Evolutionary conservation across 371 early-diverging fungal species (phyloP), one percentile per base, ranked within the genome.

Genomic region (Ordospora colligata): DNA sequence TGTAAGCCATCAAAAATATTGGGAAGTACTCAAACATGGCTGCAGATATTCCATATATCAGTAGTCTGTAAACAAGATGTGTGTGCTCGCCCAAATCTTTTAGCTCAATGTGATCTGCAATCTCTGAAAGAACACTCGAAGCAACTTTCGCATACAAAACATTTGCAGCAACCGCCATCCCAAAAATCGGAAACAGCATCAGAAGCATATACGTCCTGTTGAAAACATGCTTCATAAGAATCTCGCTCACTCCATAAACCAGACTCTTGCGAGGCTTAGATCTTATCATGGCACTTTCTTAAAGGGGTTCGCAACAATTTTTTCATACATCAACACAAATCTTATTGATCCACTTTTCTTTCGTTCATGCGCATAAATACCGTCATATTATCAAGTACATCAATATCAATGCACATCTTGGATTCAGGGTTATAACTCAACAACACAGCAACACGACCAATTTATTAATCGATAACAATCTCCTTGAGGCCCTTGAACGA

Each of bases 401-500:
- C n/a, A n/a, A n/a, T n/a, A n/a, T 5, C 32, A 32, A 32, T 2
- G 32, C 32, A 32, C 32, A 32, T 1, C 5, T 5, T 5, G 32
- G 32, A 1, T 32, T 32, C 32, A 32, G 32, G 5, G 32, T 5
- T 5, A 32, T 5, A 32, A 5, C 32, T 32, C 32, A 32, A 32
- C 32, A 32, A 32, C 37, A 63, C n/a, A 63, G 52, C 64, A 58
- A 23, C 43, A 64, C 4, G 12, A 40, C 17, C 52, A 46, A 37
- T 75, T 75, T 75, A 76, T 68, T 76, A 64, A 40, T 46, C 62
- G 42, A 70, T 27, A 47, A 65, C 23, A 49, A 63, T 53, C n/a
- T 62, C 66, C 25, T 53, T 62, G 11, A 76, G 42, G 19, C 69
- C 69, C 49, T 79, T 79, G 66, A 79, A 79, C 64, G 52, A 64